Evolutionary conservation across 148 eudicot species (phyloP).

Genomic region (Vaccinium myrtillus): DNA sequence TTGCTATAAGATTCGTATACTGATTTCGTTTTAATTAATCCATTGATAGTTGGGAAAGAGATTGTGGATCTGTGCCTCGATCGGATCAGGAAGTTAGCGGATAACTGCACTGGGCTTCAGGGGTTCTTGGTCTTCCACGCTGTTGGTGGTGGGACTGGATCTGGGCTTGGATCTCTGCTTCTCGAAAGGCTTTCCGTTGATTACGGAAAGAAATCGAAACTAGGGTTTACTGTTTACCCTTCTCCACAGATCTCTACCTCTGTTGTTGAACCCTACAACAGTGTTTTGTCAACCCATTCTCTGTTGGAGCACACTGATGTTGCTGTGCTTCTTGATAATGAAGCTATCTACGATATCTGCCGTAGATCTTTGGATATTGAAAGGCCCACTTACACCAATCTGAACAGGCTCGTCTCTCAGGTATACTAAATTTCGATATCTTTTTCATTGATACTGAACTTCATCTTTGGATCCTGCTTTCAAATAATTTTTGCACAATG

Average conservation of each 20-base stretch:
- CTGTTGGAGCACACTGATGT: constrained; percentile 20
- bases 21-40: too few species aligned
- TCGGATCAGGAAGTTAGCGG: constrained; percentile 16
- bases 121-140: constrained; percentile 20
- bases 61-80: constrained; percentile 19
- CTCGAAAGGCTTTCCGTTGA: constrained; percentile 9
- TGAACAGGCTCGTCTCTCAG: constrained; percentile 17
- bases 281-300: constrained; percentile 15
- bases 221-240: constrained; percentile 14
- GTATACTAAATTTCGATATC: neutral
- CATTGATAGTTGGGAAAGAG: constrained; percentile 15
- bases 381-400: constrained; percentile 16
- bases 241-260: constrained; percentile 18
- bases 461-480: too few species aligned
- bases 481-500: too few species aligned
- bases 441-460: neutral
- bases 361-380: constrained; percentile 20
- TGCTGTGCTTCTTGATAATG: constrained; percentile 14
- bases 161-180: constrained; percentile 18
- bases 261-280: constrained; percentile 17
- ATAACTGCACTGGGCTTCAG: constrained; percentile 19
- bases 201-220: constrained; percentile 17
- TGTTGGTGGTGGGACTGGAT: constrained; percentile 19
- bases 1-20: neutral
- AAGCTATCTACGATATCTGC: constrained; percentile 15